Evolutionary conservation across 2,329 filamentous ascomycete species (phyloP), one percentile per base, ranked within the genome.

Genomic region (Ascochyta clinopodiicola): DNA sequence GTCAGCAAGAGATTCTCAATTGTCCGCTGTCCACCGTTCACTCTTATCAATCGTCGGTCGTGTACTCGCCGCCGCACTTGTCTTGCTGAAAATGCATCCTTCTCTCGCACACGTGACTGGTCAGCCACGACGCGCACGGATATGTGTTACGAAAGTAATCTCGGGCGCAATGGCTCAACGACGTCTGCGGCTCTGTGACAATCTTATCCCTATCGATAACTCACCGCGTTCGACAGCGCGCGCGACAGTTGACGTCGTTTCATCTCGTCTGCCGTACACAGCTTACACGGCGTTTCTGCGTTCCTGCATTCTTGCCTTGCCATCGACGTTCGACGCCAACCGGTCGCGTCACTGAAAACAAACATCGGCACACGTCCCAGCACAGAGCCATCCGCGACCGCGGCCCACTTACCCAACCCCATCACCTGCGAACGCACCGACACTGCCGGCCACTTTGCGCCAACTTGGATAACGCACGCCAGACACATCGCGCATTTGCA

Each of bases 261-360:
- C 47, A 32, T 51, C 42, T 56, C 37, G 32, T 56, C 46, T 49
- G 36, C 36, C 42, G 32, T 22, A 17, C n/a, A 40, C 31, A 13
- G 42, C 24, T 43, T 17, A 40, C 37, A 31, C 36, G 37, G 46
- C 45, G 29, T 31, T 42, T 44, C 40, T 51, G 51, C 42, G 15
- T 35, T 35, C 29, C 29, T 55, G 45, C 45, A 29, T 27, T 44
- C 47, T 44, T 50, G 44, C 40, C 19, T 44, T 50, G 44, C 40
- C 19, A 12, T 31, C 12, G 29, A 31, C 29, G 29, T 44, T 50
- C 29, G 37, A 51, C 46, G 52, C 52, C 52, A 50, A 44, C 46
- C 54, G 44, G 54, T 47, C 54, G 54, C 54, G 54, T 57, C 54
- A 48, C 54, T 44, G 48, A 51, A 57, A 57, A 57, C 54, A 57